phyloP scores from a whole-genome alignment of 768 basidiomycete genomes.

The Leccinum disarticulatum region DNA sequence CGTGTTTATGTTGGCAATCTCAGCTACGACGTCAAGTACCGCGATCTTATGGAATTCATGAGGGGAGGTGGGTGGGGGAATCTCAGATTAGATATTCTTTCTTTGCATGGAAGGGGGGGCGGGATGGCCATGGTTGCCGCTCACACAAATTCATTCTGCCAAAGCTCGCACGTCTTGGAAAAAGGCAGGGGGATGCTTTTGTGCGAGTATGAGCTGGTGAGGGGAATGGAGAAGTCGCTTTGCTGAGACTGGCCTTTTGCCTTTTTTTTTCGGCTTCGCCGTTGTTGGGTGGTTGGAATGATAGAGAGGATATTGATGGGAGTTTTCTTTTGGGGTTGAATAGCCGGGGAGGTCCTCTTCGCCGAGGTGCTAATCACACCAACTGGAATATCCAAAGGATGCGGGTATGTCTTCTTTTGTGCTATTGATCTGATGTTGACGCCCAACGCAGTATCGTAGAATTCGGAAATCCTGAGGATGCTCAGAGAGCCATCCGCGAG shows the following conservation, averaged over 20 bases:
- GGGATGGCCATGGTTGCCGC: constrained; percentile 26
- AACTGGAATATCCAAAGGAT: constrained; percentile 96
- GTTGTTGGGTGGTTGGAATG: constrained; percentile 52
- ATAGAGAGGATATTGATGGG: constrained; percentile 90
- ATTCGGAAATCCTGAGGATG: constrained; percentile 85
- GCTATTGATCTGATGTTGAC: constrained; percentile 10
- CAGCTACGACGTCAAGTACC: constrained; percentile 97
- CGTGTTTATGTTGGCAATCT: constrained; percentile 98
- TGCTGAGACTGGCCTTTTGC: constrained; percentile 39
- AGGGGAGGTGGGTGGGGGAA: constrained; percentile 98
- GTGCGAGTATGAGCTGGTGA: constrained; percentile 38
- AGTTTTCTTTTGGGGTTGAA: constrained; percentile 85
- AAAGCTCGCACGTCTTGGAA: constrained; percentile 34
- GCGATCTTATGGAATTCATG: constrained; percentile 99
- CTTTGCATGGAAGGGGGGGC: constrained; percentile 39
- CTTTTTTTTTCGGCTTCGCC: constrained; percentile 41
- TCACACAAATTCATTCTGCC: constrained; percentile 36
- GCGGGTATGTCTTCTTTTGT: constrained; percentile 71
- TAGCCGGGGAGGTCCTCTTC: constrained; percentile 99
- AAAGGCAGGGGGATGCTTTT: constrained; percentile 34
- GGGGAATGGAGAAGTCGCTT: constrained; percentile 32
- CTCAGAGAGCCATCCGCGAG: constrained; percentile 86
- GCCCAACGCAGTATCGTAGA: constrained; percentile 81
- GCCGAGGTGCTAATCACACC: constrained; percentile 98
- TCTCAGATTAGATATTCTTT: constrained; percentile 58